Percentiles rank a stretch among this genome's conserved stretches.
phyloP scores from a whole-genome alignment of 352 stramenopile genomes.

The Blastocystis hominis region DNA sequence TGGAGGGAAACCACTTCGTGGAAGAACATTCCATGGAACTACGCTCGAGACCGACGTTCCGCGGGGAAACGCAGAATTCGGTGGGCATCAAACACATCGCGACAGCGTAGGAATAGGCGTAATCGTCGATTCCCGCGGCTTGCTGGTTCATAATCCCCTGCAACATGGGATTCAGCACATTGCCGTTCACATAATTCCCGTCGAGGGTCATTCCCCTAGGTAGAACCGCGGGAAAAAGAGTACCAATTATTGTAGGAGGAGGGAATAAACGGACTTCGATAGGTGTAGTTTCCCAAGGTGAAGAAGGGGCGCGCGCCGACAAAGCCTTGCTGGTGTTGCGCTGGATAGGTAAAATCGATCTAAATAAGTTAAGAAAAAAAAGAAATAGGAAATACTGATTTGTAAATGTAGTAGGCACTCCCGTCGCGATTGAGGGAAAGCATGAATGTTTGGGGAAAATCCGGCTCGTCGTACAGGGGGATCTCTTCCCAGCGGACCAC shows the following conservation, averaged over 20 bases:
- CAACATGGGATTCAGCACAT: not conserved
- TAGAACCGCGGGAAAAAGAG: not conserved
- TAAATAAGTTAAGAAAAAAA: not conserved
- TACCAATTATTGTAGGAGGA: not conserved
- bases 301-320: conserved; percentile 21
- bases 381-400: not conserved
- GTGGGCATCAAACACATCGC: not conserved
- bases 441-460: not conserved
- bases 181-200: not conserved
- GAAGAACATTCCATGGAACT: not conserved
- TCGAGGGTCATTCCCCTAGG: not conserved
- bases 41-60: not conserved
- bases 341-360: not conserved
- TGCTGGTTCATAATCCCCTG: not conserved
- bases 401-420: conserved; percentile 18
- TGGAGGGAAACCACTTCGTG: not conserved
- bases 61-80: not conserved
- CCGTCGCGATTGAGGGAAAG: not conserved
- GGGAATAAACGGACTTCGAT: not conserved
- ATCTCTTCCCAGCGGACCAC: not conserved
- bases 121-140: not conserved
- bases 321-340: not conserved
- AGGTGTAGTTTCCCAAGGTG: not conserved
- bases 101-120: not conserved
- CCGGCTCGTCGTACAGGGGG: not conserved